A percentile compares a stretch with the other conserved stretches of the same genome.
These are phyloP conservation scores for Alternaria sp. DNA, from an alignment of 2,329 filamentous ascomycete genomes.

Conservation along the genomic window DNA sequence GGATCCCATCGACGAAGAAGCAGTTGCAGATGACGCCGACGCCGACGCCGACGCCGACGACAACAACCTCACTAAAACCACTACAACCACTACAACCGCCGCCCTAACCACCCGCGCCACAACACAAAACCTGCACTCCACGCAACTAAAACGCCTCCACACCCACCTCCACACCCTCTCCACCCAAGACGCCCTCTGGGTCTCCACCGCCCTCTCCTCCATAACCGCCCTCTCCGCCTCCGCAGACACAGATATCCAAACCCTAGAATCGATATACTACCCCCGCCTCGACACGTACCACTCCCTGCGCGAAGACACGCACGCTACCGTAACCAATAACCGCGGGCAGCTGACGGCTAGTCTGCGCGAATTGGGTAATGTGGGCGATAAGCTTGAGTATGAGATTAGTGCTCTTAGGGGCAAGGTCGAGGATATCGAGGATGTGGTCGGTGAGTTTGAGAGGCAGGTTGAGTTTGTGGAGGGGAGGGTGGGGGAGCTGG, in stretches of 20 bases:
- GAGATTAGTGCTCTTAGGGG: slow-evolving; percentile 81
- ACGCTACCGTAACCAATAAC: slow-evolving; percentile 73
- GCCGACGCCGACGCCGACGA: neutral
- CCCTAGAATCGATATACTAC: slow-evolving; percentile 73
- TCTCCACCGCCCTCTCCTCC: slow-evolving; percentile 61
- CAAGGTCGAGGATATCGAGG: slow-evolving; percentile 86
- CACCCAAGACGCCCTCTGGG: slow-evolving; percentile 66
- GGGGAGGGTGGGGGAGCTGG: slow-evolving; percentile 55
- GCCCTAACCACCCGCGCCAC: slow-evolving; percentile 40
- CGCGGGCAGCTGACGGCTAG: slow-evolving; percentile 71
- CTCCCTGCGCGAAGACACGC: slow-evolving; percentile 68
- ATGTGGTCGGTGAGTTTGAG: slow-evolving; percentile 80
- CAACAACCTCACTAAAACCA: neutral
- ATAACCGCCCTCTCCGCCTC: slow-evolving; percentile 67
- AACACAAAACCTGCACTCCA: slow-evolving; percentile 51
- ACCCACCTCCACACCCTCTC: slow-evolving; percentile 64
- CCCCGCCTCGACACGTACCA: slow-evolving; percentile 74
- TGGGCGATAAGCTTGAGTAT: slow-evolving; percentile 88
- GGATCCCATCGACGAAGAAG: slow-evolving; percentile 22
- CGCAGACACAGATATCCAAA: slow-evolving; percentile 63
- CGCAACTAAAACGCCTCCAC: slow-evolving; percentile 69
- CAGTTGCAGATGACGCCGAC: neutral
- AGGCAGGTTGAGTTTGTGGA: slow-evolving; percentile 62
- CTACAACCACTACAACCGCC: slow-evolving; percentile 30
- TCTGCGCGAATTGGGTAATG: slow-evolving; percentile 78